Evolutionary conservation across 2,329 filamentous ascomycete genomes (phyloP), one percentile per base, ranked within the genome.

Genomic region (Alternaria sp.): DNA sequence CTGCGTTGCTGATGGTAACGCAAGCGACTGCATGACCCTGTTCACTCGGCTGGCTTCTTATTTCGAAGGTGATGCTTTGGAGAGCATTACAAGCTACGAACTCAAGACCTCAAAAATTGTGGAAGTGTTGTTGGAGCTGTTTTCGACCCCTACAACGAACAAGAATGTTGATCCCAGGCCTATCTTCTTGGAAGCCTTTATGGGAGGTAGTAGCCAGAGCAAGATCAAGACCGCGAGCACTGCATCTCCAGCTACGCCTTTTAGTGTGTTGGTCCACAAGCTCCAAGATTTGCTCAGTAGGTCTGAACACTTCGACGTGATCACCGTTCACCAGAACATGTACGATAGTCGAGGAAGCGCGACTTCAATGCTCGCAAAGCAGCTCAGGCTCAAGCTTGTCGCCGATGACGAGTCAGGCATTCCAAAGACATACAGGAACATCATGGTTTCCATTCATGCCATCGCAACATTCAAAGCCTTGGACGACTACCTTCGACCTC

Each of bases 361-460:
- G 22, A 90, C 94, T 0, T 96, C 94, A 1, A 97, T 99, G 94
- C 85, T 99, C 6, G 94, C 93, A 5, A 98, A 98, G 78, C 95
- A 99, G 74, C 90, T 99, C 34, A 88, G 94, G 34, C 86, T 99
- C 44, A 94, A 93, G 69, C 84, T 99, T 34, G 87, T 94, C 38
- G 94, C 95, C 1, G 94, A 96, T 67, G 94, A 96, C 1, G 90
- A 94, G 47, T 94, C 93, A 0, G 92, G 95, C 49, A 95, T 99
- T 61, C 95, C 95, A 18, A 86, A 89, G 36, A 85, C 90, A 0
- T 98, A 96, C 75, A 88, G 92, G 22, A 97, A 94, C 68, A 96
- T 99, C 64, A 97, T 97, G 91, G 95, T 99, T 1, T 96, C 93
- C 0, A 99, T 99, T 58, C 95, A 99, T 77, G 95, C 95, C 16